Evolutionary conservation across 768 basidiomycete species (phyloP), one percentile per base, ranked within the genome.

Genomic region (Mycena olivaceomarginata): DNA sequence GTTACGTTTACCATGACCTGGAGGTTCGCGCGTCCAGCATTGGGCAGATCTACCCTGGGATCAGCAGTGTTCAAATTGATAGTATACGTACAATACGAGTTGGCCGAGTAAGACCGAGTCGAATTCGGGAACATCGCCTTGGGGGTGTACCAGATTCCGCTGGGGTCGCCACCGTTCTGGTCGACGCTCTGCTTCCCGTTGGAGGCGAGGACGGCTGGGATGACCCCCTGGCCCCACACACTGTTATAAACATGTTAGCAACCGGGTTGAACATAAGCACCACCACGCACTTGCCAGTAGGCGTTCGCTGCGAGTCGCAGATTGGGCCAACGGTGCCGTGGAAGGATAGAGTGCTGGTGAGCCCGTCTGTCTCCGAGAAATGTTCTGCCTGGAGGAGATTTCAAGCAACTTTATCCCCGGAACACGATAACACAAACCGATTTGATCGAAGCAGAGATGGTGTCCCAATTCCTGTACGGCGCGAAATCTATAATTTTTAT

Each of bases 91-190:
- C 59, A 62, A 22, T 62, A 62, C 7, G 59, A 62, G 59, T 62
- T 62, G 37, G 59, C 59, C 37, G 37, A 62, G 59, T 62, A 62
- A 4, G 59, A 62, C 16, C 59, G 59, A 18, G 37, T 62, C 16
- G 15, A 15, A 37, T 39, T 62, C 37, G 59, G 59, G 37, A 62
- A 62, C 59, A 62, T 62, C 40, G 59, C 59, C 15, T 62, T 62
- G 37, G 59, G 59, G 18, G 37, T 62, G 22, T 16, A 62, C 37
- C 37, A 62, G 31, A 62, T 62, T 62, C 59, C 59, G 7, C 16
- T 62, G 9, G 59, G 37, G 59, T 62, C 39, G 6, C 59, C 59
- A 9, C 59, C 59, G 22, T 62, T 40, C 6, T 31, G 59, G 13
- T 56, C 53, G 8, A 7, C n/a, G n/a, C 20, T 56, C n/a, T 56